A percentile compares a stretch with the other conserved stretches of the same genome.
These are phyloP conservation scores for Aureobasidium sp. DNA, from an alignment of 2,329 filamentous ascomycete genomes.

Conservation along the genomic window DNA sequence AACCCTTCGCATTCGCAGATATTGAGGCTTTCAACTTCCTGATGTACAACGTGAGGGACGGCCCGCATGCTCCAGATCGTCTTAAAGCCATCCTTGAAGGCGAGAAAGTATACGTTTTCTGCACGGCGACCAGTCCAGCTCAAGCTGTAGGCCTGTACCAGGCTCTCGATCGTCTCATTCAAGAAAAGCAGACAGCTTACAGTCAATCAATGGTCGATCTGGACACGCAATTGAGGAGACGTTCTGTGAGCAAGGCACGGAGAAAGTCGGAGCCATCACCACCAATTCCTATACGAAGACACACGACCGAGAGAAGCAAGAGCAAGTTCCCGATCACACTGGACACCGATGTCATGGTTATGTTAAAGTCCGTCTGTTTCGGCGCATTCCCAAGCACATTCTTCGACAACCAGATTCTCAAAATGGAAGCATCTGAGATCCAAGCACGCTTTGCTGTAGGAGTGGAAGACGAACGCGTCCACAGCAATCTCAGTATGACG, in stretches of 20 bases:
- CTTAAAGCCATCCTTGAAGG: slow-evolving; percentile 86
- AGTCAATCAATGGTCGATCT: slow-evolving; percentile 78
- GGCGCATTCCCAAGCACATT: slow-evolving; percentile 89
- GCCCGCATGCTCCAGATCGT: slow-evolving; percentile 50
- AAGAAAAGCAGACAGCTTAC: slow-evolving; percentile 83
- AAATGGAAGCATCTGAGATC: slow-evolving; percentile 80
- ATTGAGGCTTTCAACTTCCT: slow-evolving; percentile 83
- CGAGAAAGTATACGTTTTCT: slow-evolving; percentile 82
- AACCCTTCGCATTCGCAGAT: slow-evolving; percentile 85
- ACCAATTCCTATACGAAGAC: slow-evolving; percentile 5
- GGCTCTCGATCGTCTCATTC: slow-evolving; percentile 73
- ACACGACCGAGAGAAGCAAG: slow-evolving; percentile 36
- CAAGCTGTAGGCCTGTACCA: slow-evolving; percentile 84
- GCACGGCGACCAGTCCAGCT: slow-evolving; percentile 77
- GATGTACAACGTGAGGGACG: slow-evolving; percentile 93
- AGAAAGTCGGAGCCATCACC: slow-evolving; percentile 2
- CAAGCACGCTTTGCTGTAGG: slow-evolving; percentile 82
- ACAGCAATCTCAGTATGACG: slow-evolving; percentile 80
- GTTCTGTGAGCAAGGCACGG: slow-evolving; percentile 8
- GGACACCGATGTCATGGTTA: slow-evolving; percentile 90
- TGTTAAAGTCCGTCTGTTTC: slow-evolving; percentile 73
- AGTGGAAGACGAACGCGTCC: slow-evolving; percentile 61
- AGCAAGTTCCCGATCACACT: slow-evolving; percentile 59
- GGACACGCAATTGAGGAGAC: slow-evolving; percentile 62
- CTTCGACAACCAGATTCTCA: slow-evolving; percentile 87